Evolutionary conservation across 2,329 filamentous ascomycete genomes (phyloP), one percentile per base, ranked within the genome.

Genomic region (Pseudofabraea citricarpa): DNA sequence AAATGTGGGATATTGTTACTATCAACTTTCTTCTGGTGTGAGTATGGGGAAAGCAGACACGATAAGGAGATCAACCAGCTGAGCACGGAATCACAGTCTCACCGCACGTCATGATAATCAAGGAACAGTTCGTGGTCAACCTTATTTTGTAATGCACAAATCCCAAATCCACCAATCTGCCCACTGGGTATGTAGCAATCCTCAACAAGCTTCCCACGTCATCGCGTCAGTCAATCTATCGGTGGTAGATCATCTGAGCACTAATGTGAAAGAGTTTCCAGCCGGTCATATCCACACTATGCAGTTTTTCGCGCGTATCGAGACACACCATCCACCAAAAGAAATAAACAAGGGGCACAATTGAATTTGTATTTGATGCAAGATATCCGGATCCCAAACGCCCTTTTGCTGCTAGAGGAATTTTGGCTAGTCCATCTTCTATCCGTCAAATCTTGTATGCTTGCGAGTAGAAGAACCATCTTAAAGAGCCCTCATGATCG

Each of bases 321-420:
- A 57, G 48, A 57, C 47, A 58, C 40, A 44, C 38, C 49, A 63
- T 69, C 69, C 49, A 43, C 47, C 36, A 45, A 39, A 40, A 44
- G 22, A 53, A 49, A 45, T 43, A 51, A 53, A 49, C 27, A 31
- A 31, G 27, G 16, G 27, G 27, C 27, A 42, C 41, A 48, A 71
- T 58, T 56, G 69, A 70, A 64, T 67, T 72, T 67, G 62, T 62
- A 67, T 70, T 69, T 74, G 72, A 81, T 85, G 83, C 81, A 79
- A 85, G 83, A 87, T 87, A 87, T 87, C 84, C 84, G 83, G 84
- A 82, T 53, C 79, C 75, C 77, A 81, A 87, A 84, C 82, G 83
- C 82, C 79, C 65, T 66, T 67, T 66, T 71, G 73, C 70, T 69
- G 67, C 63, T 71, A 73, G 67, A 71, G 72, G 67, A 71, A 70